Base-by-base conservation (phyloP, 108 stramenopile genomes). In the Fragilaria crotonensis region DNA sequence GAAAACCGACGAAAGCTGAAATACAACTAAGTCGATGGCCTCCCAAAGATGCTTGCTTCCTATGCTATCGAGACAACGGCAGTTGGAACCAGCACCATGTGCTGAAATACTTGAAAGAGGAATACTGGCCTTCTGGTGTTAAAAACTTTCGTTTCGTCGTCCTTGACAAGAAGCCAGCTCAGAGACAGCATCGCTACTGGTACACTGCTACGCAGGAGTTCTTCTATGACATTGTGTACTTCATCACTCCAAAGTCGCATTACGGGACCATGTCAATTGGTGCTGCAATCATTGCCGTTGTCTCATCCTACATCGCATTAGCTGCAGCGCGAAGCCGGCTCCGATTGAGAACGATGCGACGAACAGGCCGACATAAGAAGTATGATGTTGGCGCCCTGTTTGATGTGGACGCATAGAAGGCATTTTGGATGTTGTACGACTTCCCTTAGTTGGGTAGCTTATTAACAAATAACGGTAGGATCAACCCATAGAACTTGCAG, bases 111-210 rank as follows among this genome's bases (percentile, higher is more conserved):
- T 52, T 75, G 57, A 71, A 67, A 55, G 70, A 57, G 53, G 59
- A 70, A 49, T 75, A 71, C 51, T 75, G 74, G 71, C 75, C 75
- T 32, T 62, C 49, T 18, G 76, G 76, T 36, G 68, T 77, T 3
- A 71, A 77, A 51, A 77, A 77, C 59, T 77, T 72, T 61, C 71
- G 76, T 5, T 77, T 60, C 44, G 63, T 70, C 5, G 76, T 77
- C 2, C 31, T 77, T 0, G 72, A 77, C 41, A 77, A 73, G 48
- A 77, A 77, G 36, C 36, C 36, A 11, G n/a, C n/a, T n/a, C 36
- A 14, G 36, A 41, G 14, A 41, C 11, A 11, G 36, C 36, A 14
- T 41, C 36, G 36, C 36, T 41, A 41, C 14, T 7, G 36, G 14
- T 41, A 41, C 36, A 41, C 14, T 7, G 36, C 36, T 41, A 14